Evolutionary conservation across 495 filamentous ascomycete genomes (phyloP).

Genomic region (Recurvomyces mirabilis): DNA sequence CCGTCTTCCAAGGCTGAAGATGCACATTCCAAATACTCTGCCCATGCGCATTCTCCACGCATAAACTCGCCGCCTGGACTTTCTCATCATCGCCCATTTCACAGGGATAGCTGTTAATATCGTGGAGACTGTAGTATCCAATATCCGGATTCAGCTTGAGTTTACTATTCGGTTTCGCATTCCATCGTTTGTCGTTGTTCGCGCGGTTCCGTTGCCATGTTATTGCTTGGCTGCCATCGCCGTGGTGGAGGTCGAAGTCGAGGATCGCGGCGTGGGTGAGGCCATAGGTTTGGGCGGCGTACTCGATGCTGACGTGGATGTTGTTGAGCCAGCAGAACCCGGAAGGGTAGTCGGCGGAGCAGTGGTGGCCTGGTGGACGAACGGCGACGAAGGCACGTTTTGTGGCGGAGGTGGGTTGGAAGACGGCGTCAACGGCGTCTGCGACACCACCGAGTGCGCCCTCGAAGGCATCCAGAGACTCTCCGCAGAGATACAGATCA

Average conservation of each 20-base stretch:
- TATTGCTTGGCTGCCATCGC: slow-evolving; percentile 89
- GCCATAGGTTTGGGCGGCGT: slow-evolving; percentile 68
- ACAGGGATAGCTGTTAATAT: slow-evolving; percentile 96
- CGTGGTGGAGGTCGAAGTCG: slow-evolving; percentile 95
- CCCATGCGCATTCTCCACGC: slow-evolving; percentile 81
- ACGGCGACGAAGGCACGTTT: slow-evolving; percentile 69
- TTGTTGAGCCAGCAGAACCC: slow-evolving; percentile 99
- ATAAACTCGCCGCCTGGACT: slow-evolving; percentile 79
- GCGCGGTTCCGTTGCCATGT: slow-evolving; percentile 75
- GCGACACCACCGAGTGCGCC: slow-evolving; percentile 81
- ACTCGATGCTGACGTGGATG: slow-evolving; percentile 89
- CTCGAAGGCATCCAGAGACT: slow-evolving; percentile 77
- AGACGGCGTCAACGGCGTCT: slow-evolving; percentile 81
- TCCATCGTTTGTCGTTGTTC: slow-evolving; percentile 16
- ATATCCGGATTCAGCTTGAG: slow-evolving; percentile 55
- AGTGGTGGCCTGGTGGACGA: slow-evolving; percentile 87
- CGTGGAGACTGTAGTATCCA: slow-evolving; percentile 91
- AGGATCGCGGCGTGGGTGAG: slow-evolving; percentile 91
- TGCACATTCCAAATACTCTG: slow-evolving; percentile 97
- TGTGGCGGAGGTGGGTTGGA: slow-evolving; percentile 45
- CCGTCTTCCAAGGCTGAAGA: slow-evolving; percentile 69
- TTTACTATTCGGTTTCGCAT: slow-evolving; percentile 45
- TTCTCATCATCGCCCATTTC: slow-evolving; percentile 82
- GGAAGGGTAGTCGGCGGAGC: slow-evolving; percentile 73
- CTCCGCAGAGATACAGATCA: slow-evolving; percentile 78